Evolutionary conservation across 371 early-diverging fungal genomes (phyloP).

Genomic region (Blastocladiella emersonii): DNA sequence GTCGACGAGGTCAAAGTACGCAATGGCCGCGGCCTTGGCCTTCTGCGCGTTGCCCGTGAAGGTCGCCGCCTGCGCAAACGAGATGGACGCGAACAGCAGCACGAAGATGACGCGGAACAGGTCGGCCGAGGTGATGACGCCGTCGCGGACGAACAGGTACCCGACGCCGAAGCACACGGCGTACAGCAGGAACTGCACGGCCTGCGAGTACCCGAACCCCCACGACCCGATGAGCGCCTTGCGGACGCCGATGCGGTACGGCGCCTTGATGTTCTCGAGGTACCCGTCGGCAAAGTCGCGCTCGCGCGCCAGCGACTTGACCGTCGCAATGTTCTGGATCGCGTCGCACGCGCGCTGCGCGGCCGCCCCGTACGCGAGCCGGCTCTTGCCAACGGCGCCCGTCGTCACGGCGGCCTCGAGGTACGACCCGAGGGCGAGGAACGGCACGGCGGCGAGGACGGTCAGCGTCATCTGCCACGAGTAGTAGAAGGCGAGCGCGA

Average conservation of each 20-base stretch:
- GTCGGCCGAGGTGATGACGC: conserved; percentile 25
- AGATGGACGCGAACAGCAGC: conserved; percentile 11
- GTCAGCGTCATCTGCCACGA: conserved; percentile 40
- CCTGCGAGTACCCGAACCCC: background rate
- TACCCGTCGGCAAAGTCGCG: background rate
- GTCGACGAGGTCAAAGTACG: conserved; percentile 11
- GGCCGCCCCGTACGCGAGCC: conserved; percentile 27
- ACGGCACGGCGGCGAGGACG: conserved; percentile 72
- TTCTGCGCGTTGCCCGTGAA: conserved; percentile 33
- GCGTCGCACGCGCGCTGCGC: conserved; percentile 9
- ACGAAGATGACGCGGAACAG: conserved; percentile 19
- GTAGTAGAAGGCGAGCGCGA: conserved; percentile 62
- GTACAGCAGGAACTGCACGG: background rate
- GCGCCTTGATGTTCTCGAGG: background rate
- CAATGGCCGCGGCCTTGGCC: conserved; percentile 50
- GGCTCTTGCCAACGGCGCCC: conserved; percentile 31
- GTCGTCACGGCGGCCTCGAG: conserved; percentile 29
- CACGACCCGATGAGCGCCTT: background rate
- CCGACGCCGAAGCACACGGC: conserved; percentile 30
- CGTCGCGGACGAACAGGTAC: conserved; percentile 31
- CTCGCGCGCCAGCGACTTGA: conserved; percentile 5
- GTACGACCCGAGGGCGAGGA: conserved; percentile 50
- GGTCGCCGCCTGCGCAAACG: conserved; percentile 37
- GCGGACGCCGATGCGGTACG: background rate
- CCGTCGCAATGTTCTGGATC: conserved; percentile 2